Conservation (phyloP, 176 grass and related monocot species). For the Avena atlantica region DNA sequence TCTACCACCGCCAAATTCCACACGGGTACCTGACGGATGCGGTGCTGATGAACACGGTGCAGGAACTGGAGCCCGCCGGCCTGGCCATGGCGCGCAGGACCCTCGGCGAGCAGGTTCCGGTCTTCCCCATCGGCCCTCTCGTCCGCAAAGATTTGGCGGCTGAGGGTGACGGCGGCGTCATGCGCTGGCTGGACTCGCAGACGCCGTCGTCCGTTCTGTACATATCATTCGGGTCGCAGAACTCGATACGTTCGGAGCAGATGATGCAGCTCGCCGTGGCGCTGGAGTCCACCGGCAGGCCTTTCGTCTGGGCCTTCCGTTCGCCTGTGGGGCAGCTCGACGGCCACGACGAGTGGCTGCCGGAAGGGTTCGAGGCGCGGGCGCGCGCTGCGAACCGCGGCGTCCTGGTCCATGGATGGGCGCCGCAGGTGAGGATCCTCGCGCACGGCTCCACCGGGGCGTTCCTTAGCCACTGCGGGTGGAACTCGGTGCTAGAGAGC, state of each 20-base stretch:
- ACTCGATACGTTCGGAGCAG: constrained; percentile 31
- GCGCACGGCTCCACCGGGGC: not conserved
- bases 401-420: not conserved
- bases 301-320: not conserved
- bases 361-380: not conserved
- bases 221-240: constrained; percentile 40
- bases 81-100: constrained; percentile 31
- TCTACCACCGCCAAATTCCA: too few species aligned
- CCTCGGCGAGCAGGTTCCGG: not conserved
- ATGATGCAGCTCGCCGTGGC: constrained; percentile 43
- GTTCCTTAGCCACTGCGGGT: constrained; percentile 2
- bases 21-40: not conserved
- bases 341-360: not conserved
- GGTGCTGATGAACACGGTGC: constrained; percentile 43
- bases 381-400: not conserved
- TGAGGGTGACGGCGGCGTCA: not conserved
- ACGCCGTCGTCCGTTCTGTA: constrained; percentile 35
- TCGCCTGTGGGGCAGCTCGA: not conserved
- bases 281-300: not conserved
- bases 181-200: not conserved
- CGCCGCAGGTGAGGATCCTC: constrained; percentile 3
- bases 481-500: not conserved
- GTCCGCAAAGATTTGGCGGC: not conserved
- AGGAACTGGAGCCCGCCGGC: constrained; percentile 47
- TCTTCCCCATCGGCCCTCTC: not conserved